A percentile compares a stretch with the other conserved stretches of the same genome.
These are phyloP conservation scores for Boletus tylopilopsis DNA, from an alignment of 768 basidiomycete genomes.

Conservation along the genomic window DNA sequence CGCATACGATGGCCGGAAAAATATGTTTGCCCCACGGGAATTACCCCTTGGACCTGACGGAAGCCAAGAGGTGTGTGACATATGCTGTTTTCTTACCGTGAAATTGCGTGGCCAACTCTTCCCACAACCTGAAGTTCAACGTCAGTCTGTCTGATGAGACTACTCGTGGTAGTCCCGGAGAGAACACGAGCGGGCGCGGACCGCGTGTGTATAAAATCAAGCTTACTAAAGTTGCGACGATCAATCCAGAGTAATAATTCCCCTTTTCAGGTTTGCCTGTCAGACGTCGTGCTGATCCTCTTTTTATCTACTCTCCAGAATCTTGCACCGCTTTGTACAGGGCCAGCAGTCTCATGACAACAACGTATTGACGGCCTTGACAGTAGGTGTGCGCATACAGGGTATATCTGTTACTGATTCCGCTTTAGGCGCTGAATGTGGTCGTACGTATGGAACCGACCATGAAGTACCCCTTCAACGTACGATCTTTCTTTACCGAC, in stretches of 20 bases:
- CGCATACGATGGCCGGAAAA: slow-evolving; percentile 80
- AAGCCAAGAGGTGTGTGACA: slow-evolving; percentile 46
- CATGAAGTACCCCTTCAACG: slow-evolving; percentile 63
- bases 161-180: slow-evolving; percentile 29
- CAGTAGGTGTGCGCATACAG: slow-evolving; percentile 34
- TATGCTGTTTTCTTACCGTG: not conserved
- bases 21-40: slow-evolving; percentile 59
- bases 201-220: slow-evolving; percentile 68
- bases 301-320: slow-evolving; percentile 47
- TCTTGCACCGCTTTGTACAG: slow-evolving; percentile 57
- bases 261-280: slow-evolving; percentile 1
- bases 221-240: slow-evolving; percentile 54
- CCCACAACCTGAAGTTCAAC: slow-evolving; percentile 46
- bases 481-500: slow-evolving; percentile 70
- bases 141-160: slow-evolving; percentile 47
- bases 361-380: slow-evolving; percentile 61
- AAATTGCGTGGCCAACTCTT: slow-evolving; percentile 2
- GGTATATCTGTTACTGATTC: not conserved
- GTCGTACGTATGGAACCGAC: slow-evolving; percentile 74
- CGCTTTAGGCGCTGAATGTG: slow-evolving; percentile 62
- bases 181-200: slow-evolving; percentile 34
- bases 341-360: slow-evolving; percentile 70
- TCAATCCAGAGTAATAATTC: slow-evolving; percentile 57
- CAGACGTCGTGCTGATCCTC: slow-evolving; percentile 22
- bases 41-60: slow-evolving; percentile 54